phyloP scores from a whole-genome alignment of 192 early-diverging fungal species.

The Backusella australiensis region DNA sequence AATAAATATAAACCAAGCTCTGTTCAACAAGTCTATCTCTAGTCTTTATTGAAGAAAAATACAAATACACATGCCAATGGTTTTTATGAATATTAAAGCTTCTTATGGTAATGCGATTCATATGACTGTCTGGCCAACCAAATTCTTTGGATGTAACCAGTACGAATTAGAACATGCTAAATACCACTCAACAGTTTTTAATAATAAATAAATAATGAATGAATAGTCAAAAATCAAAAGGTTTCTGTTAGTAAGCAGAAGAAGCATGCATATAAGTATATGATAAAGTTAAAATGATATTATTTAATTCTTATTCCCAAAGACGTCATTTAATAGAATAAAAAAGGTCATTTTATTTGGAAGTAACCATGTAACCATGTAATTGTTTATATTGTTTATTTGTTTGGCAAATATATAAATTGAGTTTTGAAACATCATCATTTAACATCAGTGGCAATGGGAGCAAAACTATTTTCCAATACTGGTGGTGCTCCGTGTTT shows the following conservation, averaged over 20 bases:
- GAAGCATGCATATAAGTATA: neutral
- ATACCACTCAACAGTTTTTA: neutral
- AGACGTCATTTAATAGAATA: neutral
- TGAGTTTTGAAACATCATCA: slow-evolving; percentile 3
- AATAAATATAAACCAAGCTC: neutral
- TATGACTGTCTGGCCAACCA: neutral
- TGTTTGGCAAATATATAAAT: slow-evolving; percentile 2
- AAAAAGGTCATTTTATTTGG: slow-evolving; percentile 1
- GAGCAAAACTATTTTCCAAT: neutral
- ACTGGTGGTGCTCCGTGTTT: neutral
- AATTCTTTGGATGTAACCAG: neutral
- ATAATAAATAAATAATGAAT: neutral
- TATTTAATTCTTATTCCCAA: neutral
- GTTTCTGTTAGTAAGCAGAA: neutral
- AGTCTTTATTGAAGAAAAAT: neutral
- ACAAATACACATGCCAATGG: neutral
- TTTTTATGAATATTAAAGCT: neutral
- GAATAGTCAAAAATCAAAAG: neutral
- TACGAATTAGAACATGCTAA: neutral
- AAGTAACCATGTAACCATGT: neutral
- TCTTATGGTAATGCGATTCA: neutral
- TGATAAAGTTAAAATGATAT: neutral
- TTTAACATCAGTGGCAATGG: neutral
- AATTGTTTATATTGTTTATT: slow-evolving; percentile 5
- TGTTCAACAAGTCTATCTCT: neutral